Base-by-base conservation (phyloP, 495 filamentous ascomycete genomes). In the Podospora appendiculata region DNA sequence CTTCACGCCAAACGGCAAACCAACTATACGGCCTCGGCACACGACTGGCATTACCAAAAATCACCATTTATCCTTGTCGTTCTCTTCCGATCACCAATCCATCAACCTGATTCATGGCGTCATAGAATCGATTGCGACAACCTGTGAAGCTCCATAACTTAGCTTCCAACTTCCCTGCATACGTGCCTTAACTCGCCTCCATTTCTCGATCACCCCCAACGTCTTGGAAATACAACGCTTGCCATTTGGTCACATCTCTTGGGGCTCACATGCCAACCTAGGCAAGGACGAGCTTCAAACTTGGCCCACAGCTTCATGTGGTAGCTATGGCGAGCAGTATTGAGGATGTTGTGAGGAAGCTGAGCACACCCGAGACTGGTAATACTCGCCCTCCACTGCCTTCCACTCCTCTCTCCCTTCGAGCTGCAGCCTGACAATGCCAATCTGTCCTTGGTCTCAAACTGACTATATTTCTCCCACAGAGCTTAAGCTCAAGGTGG, bases 401-500 rank as follows among this genome's bases (percentile, higher is more conserved):
- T 13, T 38, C 36, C 13, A 7, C 13, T 13, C 3, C 36, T 13
- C 7, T 8, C 36, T 38, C 10, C 36, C 43, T 9, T 32, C 18
- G 17, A 14, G 8, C 41, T 18, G n/a, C 16, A 8, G 16, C 41
- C 41, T 42, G 47, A 13, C 8, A 33, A 4, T 8, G 5, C 2
- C 2, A 25, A 25, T 25, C 25, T 25, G 5, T 25, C 25, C 25
- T 25, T 25, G 25, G 25, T 25, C 17, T 33, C 33, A 54, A 51
- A 34, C 42, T 62, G 35, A 54, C 41, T 7, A 41, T 32, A 10
- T 9, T 39, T 1, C 52, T 17, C 19, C 14, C 32, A 35, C 58
- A 93, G 90, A 94, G 70, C 65, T 85, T 43, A 87, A 88, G 67
- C 69, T 83, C 56, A 87, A 88, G 69, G 78, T 84, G 46, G 86